Base-by-base conservation (phyloP, 495 filamentous ascomycete genomes). In the Tricharina praecox region DNA sequence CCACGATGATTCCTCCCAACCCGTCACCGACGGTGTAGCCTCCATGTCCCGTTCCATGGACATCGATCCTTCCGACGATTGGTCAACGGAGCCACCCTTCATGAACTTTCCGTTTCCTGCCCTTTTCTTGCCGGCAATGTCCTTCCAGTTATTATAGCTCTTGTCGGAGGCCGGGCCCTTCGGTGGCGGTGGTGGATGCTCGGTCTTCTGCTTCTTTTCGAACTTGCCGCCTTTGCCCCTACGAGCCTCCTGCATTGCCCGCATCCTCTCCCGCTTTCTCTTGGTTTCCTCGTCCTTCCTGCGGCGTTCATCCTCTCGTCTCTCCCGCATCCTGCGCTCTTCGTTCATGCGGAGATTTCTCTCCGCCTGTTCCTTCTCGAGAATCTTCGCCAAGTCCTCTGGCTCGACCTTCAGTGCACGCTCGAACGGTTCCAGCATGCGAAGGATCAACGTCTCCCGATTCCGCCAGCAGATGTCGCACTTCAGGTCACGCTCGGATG, bases 401-500 rank as follows among this genome's bases (percentile, higher is more conserved):
- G 19, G 40, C 2, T 43, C 40, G 24, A 43, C 20, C 24, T 26
- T 69, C 21, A 58, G 41, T 20, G 55, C 55, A 43, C 49, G 50
- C 43, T 54, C 48, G 26, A 59, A 59, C 32, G 55, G 54, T 36
- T 54, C 56, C 15, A 59, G 53, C 24, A 59, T 50, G 13, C 55
- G 51, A 51, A 54, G 37, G n/a, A 59, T 58, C 41, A 59, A 50
- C 1, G 57, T 54, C 44, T 59, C 56, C 21, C 56, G 42, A 33
- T 59, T 59, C 4, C 46, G 50, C 56, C 56, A 59, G 47, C 56
- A 59, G 23, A 43, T 25, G 37, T 49, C 50, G 36, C 56, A 59
- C 23, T 53, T 46, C 2, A 59, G 48, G 36, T 59, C 56, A 42
- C 56, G 56, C 45, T 58, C 55, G 13, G 43, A 19, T 8, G 33